Percentiles rank a stretch among this genome's conserved stretches.
phyloP scores from a whole-genome alignment of 1,284 basidiomycete genomes.

The Ganoderma sp. region DNA sequence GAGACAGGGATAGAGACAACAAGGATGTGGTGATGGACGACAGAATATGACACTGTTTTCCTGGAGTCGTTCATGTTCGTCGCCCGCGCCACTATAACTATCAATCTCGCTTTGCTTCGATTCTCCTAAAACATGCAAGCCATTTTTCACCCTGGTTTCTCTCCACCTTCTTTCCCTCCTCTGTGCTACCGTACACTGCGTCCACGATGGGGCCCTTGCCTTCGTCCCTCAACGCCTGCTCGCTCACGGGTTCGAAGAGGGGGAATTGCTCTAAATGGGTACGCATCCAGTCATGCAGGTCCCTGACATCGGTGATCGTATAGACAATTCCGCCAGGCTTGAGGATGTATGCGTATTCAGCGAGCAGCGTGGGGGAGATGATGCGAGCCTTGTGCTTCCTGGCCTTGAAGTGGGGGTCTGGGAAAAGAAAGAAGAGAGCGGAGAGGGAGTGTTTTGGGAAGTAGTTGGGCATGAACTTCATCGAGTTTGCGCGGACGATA shows the following conservation, averaged over 20 bases:
- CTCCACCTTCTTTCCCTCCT: conserved; percentile 97
- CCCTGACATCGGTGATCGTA: conserved; percentile 96
- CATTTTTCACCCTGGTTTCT: conserved; percentile 91
- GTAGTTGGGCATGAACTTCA: conserved; percentile 99
- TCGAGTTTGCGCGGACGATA: conserved; percentile 94
- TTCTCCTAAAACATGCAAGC: conserved; percentile 81
- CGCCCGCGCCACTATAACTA: conserved; percentile 3
- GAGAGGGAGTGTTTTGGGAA: conserved; percentile 90
- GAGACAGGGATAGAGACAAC: conserved; percentile 26
- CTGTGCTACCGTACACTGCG: conserved; percentile 85
- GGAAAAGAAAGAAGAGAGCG: conserved; percentile 98
- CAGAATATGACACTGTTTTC: conserved; percentile 21
- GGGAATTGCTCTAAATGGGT: conserved; percentile 87
- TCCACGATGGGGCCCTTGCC: conserved; percentile 78
- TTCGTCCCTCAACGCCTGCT: conserved; percentile 74
- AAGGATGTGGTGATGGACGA: conserved; percentile 35
- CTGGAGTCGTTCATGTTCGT: background rate
- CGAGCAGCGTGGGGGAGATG: conserved; percentile 92
- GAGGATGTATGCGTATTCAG: conserved; percentile 93
- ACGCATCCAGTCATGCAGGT: conserved; percentile 96
- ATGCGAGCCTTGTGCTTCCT: conserved; percentile 99
- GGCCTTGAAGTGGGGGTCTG: conserved; percentile 98
- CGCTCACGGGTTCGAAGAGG: conserved; percentile 82
- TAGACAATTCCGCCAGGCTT: conserved; percentile 93
- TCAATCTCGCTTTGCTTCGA: conserved; percentile 46